Evolutionary conservation across 108 stramenopile genomes (phyloP).

Genomic region (Cyclotella distinguenda): DNA sequence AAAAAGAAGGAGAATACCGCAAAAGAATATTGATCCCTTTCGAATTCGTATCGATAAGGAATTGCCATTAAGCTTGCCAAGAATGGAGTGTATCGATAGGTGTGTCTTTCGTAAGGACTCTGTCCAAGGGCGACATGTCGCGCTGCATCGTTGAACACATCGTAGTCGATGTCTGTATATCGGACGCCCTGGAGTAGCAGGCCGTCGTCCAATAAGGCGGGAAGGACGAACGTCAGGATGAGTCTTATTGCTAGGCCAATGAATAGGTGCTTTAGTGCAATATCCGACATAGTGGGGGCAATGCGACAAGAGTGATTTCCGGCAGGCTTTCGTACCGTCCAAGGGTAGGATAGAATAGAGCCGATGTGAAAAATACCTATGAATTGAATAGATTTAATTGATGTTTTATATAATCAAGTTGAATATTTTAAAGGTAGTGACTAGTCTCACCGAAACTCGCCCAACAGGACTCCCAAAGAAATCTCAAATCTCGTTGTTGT

Average conservation of each 20-base stretch:
- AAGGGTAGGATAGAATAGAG: too few relatives aligned
- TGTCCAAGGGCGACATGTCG: conserved; percentile 52
- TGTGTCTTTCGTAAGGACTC: conserved; percentile 90
- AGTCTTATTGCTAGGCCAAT: conserved; percentile 66
- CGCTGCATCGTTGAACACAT: conserved; percentile 86
- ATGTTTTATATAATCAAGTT: too few relatives aligned
- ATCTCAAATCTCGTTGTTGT: too few relatives aligned
- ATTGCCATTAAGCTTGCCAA: conserved; percentile 73
- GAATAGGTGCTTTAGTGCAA: conserved; percentile 13
- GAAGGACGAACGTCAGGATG: conserved; percentile 58
- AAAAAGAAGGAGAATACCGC: not conserved
- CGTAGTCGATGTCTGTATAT: conserved; percentile 91
- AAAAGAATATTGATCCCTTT: not conserved
- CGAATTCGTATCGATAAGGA: not conserved
- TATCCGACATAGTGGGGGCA: too few relatives aligned
- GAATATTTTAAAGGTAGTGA: too few relatives aligned
- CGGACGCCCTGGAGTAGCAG: conserved; percentile 62
- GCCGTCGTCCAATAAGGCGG: conserved; percentile 69
- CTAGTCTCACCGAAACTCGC: too few relatives aligned
- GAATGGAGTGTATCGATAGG: conserved; percentile 99
- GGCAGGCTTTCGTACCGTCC: too few relatives aligned
- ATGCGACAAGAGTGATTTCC: too few relatives aligned
- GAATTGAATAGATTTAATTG: too few relatives aligned
- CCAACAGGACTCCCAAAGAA: too few relatives aligned
- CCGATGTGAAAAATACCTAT: too few relatives aligned